Conservation (phyloP, 2,329 filamentous ascomycete species). For the Aspergillus versicolor region DNA sequence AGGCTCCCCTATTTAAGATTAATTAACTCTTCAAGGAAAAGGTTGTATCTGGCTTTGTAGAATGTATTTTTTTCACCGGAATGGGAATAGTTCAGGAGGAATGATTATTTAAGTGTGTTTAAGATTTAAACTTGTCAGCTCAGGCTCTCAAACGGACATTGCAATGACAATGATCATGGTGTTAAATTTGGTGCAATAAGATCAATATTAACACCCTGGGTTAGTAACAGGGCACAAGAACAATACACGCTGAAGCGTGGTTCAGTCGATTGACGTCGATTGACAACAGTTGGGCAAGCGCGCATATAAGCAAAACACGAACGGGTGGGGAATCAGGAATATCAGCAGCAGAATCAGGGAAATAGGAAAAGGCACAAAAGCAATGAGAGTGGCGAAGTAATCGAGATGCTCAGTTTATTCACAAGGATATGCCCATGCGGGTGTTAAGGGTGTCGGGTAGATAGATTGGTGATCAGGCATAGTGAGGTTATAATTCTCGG, state of each 20-base stretch:
- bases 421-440: constrained; percentile 22
- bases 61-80: not conserved
- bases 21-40: not conserved
- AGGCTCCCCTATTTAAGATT: not conserved
- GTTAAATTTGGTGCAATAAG: not conserved
- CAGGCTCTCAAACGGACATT: not conserved
- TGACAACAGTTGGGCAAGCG: not conserved
- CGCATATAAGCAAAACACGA: not conserved
- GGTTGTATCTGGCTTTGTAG: not conserved
- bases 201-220: not conserved
- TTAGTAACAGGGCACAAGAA: not conserved
- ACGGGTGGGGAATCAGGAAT: not conserved
- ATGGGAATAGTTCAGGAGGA: not conserved
- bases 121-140: not conserved
- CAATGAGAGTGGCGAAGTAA: not conserved
- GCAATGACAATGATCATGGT: not conserved
- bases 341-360: not conserved
- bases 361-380: not conserved
- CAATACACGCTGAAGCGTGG: not conserved
- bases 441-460: constrained; percentile 12
- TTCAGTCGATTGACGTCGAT: not conserved
- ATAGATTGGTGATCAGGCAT: constrained; percentile 22
- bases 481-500: constrained; percentile 26
- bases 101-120: not conserved
- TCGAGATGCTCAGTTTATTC: constrained; percentile 4